Percentiles rank a stretch among this genome's conserved stretches.
Conservation (phyloP, 257 asterid genomes). For the Eustoma russellianum region DNA sequence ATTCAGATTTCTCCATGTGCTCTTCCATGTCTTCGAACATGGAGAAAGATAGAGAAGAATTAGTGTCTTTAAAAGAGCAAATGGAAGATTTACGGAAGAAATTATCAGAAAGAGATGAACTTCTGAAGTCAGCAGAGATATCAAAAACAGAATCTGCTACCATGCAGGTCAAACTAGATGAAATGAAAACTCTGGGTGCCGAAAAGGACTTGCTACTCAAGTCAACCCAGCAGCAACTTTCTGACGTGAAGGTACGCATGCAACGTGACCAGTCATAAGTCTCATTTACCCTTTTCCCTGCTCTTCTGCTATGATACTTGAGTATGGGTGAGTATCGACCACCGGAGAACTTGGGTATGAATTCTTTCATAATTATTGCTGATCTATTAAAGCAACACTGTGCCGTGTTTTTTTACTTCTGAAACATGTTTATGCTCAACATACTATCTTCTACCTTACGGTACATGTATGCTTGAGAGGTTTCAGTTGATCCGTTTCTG, state of each 20-base stretch:
- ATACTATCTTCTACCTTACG: no score
- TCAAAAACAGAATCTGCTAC: slow-evolving; percentile 48
- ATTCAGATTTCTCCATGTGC: slow-evolving; percentile 31
- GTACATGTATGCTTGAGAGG: no score
- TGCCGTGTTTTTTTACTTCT: no score
- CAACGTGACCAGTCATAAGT: neutral
- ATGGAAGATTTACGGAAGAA: slow-evolving; percentile 61
- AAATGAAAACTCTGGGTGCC: slow-evolving; percentile 41
- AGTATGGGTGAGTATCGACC: no score
- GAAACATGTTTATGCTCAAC: no score
- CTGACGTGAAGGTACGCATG: slow-evolving; percentile 63
- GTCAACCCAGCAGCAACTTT: slow-evolving; percentile 64
- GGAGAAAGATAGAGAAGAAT: slow-evolving; percentile 74
- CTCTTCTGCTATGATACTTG: no score
- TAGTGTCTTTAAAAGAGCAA: slow-evolving; percentile 47
- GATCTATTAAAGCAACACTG: no score
- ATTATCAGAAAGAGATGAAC: slow-evolving; percentile 67
- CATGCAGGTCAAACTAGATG: slow-evolving; percentile 33
- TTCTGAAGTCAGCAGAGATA: slow-evolving; percentile 50
- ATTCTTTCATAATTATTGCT: no score
- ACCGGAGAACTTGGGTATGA: no score
- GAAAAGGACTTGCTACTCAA: slow-evolving; percentile 59
- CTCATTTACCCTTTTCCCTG: no score
- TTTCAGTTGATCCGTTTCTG: no score
- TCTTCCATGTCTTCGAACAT: slow-evolving; percentile 44